Evolutionary conservation across 2,329 filamentous ascomycete genomes (phyloP), one percentile per base, ranked within the genome.

Genomic region (Diplodia seriata): DNA sequence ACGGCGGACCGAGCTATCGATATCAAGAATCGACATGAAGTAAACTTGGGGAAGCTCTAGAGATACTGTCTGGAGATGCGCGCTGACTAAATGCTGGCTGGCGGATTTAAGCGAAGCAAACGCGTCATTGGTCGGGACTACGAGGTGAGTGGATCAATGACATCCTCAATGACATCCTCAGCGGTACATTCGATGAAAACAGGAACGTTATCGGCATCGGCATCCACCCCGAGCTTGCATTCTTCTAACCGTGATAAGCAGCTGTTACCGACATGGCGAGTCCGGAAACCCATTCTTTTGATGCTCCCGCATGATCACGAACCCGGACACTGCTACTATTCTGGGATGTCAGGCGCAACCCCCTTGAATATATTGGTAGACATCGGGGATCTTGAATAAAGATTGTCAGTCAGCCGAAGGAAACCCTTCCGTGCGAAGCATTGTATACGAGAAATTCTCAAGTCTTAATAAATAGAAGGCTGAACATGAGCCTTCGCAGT

Each of bases 1-100:
- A 57, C 15, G 54, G 54, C 54, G 54, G 54, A 12, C 54, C 20
- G 33, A 57, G 54, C 36, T 57, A 57, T 57, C 54, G 20, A 47
- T n/a, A 47, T 20, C 43, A 47, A 20, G 9, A 47, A 11, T 12
- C 11, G 0, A 38, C 8, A 38, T 12, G 36, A n/a, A 9, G 23
- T 31, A 3, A 14, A 53, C 4, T 29, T 53, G 12, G 23, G 5
- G 26, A 31, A 53, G 26, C 33, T 31, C 43, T 47, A 3, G 43
- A 11, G 43, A 47, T 47, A 47, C 43, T 20, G 9, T 12, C 43
- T n/a, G 43, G 43, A 47, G n/a, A 47, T 47, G 43, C 43, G 43
- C 43, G 43, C 43, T 47, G 43, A 47, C 18, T n/a, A 47, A 20
- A 8, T 47, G 43, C 18, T 47, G 6, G 43, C 20, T n/a, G 6